Base-by-base conservation (phyloP, 129 eudicot species). In the Kitagawia praeruptora region DNA sequence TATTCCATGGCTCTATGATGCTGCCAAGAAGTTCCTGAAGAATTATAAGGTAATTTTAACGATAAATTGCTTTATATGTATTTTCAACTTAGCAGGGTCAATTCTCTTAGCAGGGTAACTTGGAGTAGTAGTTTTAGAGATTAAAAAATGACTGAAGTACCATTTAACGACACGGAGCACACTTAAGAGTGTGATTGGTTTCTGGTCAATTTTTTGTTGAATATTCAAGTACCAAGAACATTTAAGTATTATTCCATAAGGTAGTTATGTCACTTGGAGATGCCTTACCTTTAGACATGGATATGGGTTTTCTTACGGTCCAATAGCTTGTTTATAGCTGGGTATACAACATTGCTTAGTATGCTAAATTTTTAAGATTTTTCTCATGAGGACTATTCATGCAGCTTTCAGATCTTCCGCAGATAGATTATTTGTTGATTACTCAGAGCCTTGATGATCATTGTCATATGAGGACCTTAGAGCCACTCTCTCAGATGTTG, bases 391-490 rank as follows among this genome's bases (percentile, higher is more conserved):
- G 48, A 23, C 31, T 14, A 46, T 69, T 77, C 41, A 21, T 84
- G 82, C 92, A 94, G 98, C 97, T 94, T 84, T 80, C 81, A 19
- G 93, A 91, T 90, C 97, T 94, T 80, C 97, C 98, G 77, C 92
- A 89, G 84, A 78, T 94, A 31, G 88, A 94, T 81, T 91, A 95
- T 89, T 75, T 94, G 64, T 81, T 94, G 76, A 94, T 94, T 56
- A 89, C 98, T 77, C 98, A 94, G 90, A 94, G 98, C 87, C 91
- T 94, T 70, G 98, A 94, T 66, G 98, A 94, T 83, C 98, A 94
- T 82, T 94, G 98, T 67, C 96, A 94, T 81, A 83, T 91, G 86
- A 94, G 87, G 84, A 94, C 98, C 75, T 82, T 94, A 41, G 87
- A 76, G 77, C 93, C 98, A 38, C 97, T 94, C 41, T 88, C 98